Evolutionary conservation across 176 grass and related monocot genomes (phyloP).

Genomic region (Eragrostis nindensis): DNA sequence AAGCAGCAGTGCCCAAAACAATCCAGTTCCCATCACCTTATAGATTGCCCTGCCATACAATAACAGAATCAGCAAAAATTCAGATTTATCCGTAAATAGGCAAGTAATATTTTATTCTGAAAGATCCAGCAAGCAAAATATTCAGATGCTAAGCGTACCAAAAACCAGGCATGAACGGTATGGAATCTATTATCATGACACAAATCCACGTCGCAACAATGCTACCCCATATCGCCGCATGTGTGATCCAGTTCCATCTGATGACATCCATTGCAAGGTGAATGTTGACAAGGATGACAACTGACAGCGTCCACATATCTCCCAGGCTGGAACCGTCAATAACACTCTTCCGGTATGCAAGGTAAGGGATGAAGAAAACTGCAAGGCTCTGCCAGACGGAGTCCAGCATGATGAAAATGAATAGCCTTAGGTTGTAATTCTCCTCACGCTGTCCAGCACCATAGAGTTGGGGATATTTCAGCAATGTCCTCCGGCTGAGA

Average conservation of each 20-base stretch:
- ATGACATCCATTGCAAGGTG: slow-evolving; percentile 89
- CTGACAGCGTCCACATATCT: slow-evolving; percentile 77
- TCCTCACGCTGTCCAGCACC: slow-evolving; percentile 81
- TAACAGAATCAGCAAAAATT: slow-evolving; percentile 39
- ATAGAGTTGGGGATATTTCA: slow-evolving; percentile 89
- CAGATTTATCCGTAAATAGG: too few species aligned
- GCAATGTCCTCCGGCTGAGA: slow-evolving; percentile 76
- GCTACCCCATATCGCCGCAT: slow-evolving; percentile 88
- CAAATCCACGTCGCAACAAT: slow-evolving; percentile 86
- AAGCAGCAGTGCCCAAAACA: slow-evolving; percentile 85
- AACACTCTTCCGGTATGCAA: slow-evolving; percentile 77
- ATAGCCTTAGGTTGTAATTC: slow-evolving; percentile 89
- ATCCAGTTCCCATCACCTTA: slow-evolving; percentile 65
- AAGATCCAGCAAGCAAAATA: slow-evolving; percentile 2
- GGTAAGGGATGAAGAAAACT: slow-evolving; percentile 85
- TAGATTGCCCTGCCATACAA: slow-evolving; percentile 89
- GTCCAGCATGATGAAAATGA: slow-evolving; percentile 82
- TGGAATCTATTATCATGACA: slow-evolving; percentile 81
- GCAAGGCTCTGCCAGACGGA: slow-evolving; percentile 87
- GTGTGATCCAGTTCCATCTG: slow-evolving; percentile 90
- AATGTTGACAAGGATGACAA: slow-evolving; percentile 96
- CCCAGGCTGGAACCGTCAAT: slow-evolving; percentile 77
- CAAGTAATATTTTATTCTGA: too few species aligned
- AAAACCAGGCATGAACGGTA: slow-evolving; percentile 72
- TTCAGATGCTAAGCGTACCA: slow-evolving; percentile 54